Evolutionary conservation across 345 rosid species (phyloP).

Genomic region (Brassica nigra): DNA sequence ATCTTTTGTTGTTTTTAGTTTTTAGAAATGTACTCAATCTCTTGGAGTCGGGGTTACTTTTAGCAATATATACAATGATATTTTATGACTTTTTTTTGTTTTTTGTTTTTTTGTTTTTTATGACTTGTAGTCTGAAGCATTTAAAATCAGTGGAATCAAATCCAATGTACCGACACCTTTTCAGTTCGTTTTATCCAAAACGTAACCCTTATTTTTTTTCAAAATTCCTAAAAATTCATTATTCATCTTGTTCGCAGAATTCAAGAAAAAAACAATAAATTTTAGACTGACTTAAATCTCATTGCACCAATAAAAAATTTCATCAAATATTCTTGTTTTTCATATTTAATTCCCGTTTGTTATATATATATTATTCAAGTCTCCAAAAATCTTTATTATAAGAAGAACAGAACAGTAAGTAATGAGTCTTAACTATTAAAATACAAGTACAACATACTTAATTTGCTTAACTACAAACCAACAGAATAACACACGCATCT

Average conservation of each 20-base stretch:
- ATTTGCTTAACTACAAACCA: slow-evolving; percentile 23
- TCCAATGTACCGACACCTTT: neutral
- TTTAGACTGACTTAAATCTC: neutral
- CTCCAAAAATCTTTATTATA: slow-evolving; percentile 3
- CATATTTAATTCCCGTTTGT: neutral
- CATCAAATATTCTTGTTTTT: neutral
- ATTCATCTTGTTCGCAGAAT: neutral
- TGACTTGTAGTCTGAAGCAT: neutral
- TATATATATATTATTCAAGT: neutral
- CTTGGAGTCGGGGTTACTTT: slow-evolving; percentile 24
- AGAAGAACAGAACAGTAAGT: neutral
- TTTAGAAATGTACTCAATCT: slow-evolving; percentile 27
- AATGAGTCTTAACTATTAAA: neutral
- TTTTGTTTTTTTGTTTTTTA: neutral
- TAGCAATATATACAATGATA: slow-evolving; percentile 6
- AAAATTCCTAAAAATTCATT: neutral
- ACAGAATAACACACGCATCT: slow-evolving; percentile 27
- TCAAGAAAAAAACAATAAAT: neutral
- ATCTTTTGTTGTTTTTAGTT: slow-evolving; percentile 22
- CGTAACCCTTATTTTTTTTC: neutral
- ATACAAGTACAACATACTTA: neutral
- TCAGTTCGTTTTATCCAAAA: neutral
- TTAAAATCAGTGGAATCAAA: neutral
- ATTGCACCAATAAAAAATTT: neutral
- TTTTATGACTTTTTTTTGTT: neutral